Conservation (phyloP, 306 rosid genomes). For the Quercus ilex region DNA sequence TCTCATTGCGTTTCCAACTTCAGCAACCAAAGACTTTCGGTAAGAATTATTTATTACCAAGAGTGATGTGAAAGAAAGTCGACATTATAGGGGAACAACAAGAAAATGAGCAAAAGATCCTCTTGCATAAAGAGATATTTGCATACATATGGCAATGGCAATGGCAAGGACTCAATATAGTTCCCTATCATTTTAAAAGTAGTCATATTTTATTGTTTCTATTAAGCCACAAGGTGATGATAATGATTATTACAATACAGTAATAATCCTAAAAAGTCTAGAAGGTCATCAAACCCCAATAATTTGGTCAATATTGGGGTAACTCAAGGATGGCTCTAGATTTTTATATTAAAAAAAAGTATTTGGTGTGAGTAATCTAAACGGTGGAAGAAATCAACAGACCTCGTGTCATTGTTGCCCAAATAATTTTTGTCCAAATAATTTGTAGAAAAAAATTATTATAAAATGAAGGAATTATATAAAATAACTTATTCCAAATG, state of each 20-base stretch:
- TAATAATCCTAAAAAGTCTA: neutral
- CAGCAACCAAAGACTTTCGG: neutral
- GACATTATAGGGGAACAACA: neutral
- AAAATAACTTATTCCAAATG: too few species aligned
- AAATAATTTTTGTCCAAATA: too few species aligned
- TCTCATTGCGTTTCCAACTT: neutral
- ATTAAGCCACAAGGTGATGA: neutral
- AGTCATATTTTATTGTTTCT: neutral
- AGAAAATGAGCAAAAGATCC: neutral
- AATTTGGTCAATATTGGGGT: neutral
- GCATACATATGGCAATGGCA: neutral
- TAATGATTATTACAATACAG: neutral
- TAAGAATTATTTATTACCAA: neutral
- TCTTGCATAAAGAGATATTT: neutral
- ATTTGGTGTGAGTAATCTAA: too few species aligned
- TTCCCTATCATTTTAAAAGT: neutral
- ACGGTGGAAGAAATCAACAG: too few species aligned
- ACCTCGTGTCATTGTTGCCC: too few species aligned
- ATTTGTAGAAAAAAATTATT: too few species aligned
- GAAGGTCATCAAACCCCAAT: neutral
- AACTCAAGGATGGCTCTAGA: too few species aligned
- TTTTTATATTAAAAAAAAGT: too few species aligned
- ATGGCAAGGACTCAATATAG: neutral
- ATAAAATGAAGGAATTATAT: too few species aligned
- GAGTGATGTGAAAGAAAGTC: neutral